These are phyloP conservation scores for Fomitiporia mediterranea DNA, from an alignment of 1,284 basidiomycete species.

Conservation along the genomic window DNA sequence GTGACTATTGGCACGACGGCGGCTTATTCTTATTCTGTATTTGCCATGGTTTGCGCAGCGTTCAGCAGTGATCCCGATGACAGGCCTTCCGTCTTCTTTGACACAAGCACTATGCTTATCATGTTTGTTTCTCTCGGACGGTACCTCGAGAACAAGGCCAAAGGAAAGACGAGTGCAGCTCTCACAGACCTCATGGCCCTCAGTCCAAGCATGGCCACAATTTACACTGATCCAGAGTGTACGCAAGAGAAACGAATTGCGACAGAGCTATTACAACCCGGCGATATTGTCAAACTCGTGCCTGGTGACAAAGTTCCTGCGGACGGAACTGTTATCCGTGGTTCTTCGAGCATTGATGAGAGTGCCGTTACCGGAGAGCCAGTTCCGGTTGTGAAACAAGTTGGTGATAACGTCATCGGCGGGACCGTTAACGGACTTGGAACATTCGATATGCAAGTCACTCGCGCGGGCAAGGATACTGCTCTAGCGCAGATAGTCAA, in stretches of 20 bases:
- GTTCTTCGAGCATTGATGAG: constrained; percentile 90
- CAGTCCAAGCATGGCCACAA: constrained; percentile 90
- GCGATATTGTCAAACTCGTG: constrained; percentile 90
- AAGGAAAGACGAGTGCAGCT: constrained; percentile 95
- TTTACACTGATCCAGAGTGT: constrained; percentile 82
- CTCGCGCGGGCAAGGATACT: constrained; percentile 93
- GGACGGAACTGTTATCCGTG: constrained; percentile 86
- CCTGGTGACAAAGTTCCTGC: constrained; percentile 97
- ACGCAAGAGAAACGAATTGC: constrained; percentile 87
- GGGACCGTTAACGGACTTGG: constrained; percentile 97
- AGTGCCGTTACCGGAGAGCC: constrained; percentile 97
- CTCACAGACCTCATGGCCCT: constrained; percentile 95
- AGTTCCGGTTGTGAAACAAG: constrained; percentile 81
- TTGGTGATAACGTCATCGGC: constrained; percentile 85
- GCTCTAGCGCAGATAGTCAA: constrained; percentile 94
- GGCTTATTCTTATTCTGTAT: constrained; percentile 87
- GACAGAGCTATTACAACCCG: constrained; percentile 92
- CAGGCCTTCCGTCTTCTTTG: constrained; percentile 91
- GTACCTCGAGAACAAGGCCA: constrained; percentile 94
- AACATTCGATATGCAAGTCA: constrained; percentile 93
- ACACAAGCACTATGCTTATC: constrained; percentile 98
- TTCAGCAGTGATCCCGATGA: constrained; percentile 62
- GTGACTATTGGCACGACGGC: constrained; percentile 94
- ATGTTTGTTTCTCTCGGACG: constrained; percentile 95
- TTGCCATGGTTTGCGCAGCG: constrained; percentile 64